A percentile compares a stretch with the other conserved stretches of the same genome.
Conservation (phyloP, 2,329 filamentous ascomycete species). For the Cryoendolithus antarcticus region DNA sequence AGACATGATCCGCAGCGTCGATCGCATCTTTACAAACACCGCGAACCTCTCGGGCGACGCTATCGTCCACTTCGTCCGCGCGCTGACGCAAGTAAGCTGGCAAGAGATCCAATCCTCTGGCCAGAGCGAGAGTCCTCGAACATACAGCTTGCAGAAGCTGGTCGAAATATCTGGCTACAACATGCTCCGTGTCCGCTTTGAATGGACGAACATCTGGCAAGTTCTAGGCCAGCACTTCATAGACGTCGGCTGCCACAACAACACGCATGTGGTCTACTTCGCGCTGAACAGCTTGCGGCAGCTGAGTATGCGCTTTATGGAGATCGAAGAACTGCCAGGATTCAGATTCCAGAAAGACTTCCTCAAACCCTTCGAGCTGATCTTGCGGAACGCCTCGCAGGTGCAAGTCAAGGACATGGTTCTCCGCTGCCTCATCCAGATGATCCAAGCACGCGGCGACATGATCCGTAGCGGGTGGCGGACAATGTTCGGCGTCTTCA, state of each 20-base stretch:
- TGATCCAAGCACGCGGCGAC: conserved; percentile 94
- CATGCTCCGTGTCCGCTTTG: conserved; percentile 95
- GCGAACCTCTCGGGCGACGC: conserved; percentile 86
- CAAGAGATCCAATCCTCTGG: conserved; percentile 97
- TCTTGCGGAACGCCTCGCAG: conserved; percentile 84
- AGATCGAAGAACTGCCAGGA: conserved; percentile 90
- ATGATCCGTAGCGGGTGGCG: conserved; percentile 98
- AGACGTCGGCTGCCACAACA: conserved; percentile 88
- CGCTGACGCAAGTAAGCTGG: conserved; percentile 93
- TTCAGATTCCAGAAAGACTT: conserved; percentile 99
- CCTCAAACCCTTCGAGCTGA: conserved; percentile 93
- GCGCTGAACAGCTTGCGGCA: conserved; percentile 90
- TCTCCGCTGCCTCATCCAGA: conserved; percentile 88
- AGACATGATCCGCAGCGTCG: conserved; percentile 83
- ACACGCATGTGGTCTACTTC: conserved; percentile 95
- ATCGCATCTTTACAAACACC: conserved; percentile 93
- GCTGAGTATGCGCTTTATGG: conserved; percentile 96
- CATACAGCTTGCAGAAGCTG: conserved; percentile 93
- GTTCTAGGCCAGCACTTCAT: conserved; percentile 98
- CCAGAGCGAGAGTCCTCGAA: conserved; percentile 86
- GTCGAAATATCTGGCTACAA: conserved; percentile 99
- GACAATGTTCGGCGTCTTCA: conserved; percentile 99
- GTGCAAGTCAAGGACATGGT: conserved; percentile 97
- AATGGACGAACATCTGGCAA: conserved; percentile 97
- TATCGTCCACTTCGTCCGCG: conserved; percentile 88